A percentile compares a stretch with the other conserved stretches of the same genome.
Conservation (phyloP, 2,329 filamentous ascomycete genomes). For the Phoma sp. region DNA sequence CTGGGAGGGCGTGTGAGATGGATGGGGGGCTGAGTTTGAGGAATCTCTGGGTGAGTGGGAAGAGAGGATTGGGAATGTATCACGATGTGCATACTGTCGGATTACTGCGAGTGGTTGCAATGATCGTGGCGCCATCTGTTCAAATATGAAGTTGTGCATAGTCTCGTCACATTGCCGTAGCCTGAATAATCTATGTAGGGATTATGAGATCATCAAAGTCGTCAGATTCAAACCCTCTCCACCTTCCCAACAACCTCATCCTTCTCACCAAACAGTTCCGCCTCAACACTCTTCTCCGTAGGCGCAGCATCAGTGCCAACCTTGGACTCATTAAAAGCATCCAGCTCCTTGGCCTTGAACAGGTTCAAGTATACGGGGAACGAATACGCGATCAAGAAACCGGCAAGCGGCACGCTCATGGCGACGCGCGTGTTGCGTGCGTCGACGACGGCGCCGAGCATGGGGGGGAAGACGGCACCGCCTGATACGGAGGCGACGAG, state of each 20-base stretch:
- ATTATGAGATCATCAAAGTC: not conserved
- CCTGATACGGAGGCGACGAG: slow-evolving; percentile 33
- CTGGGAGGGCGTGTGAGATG: no score
- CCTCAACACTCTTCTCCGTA: slow-evolving; percentile 8
- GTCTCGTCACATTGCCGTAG: no score
- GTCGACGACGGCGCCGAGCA: slow-evolving; percentile 38
- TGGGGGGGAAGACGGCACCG: slow-evolving; percentile 36
- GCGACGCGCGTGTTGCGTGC: slow-evolving; percentile 29
- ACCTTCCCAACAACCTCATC: slow-evolving; percentile 14
- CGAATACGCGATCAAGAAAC: slow-evolving; percentile 38
- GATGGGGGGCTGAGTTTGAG: no score
- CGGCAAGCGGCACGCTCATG: slow-evolving; percentile 37
- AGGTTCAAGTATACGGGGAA: slow-evolving; percentile 37
- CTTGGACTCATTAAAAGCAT: slow-evolving; percentile 28
- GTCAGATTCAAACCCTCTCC: slow-evolving; percentile 1
- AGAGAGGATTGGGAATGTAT: no score
- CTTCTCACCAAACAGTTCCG: slow-evolving; percentile 20
- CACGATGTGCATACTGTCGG: no score
- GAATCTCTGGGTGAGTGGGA: no score
- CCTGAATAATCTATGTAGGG: no score
- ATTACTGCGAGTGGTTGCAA: no score
- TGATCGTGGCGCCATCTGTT: no score
- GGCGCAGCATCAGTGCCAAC: slow-evolving; percentile 19
- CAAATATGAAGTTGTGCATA: no score
- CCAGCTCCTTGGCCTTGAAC: slow-evolving; percentile 37